Percentiles rank a stretch among this genome's conserved stretches.
These are phyloP conservation scores for Fragilaria crotonensis DNA, from an alignment of 108 stramenopile genomes.

Conservation along the genomic window DNA sequence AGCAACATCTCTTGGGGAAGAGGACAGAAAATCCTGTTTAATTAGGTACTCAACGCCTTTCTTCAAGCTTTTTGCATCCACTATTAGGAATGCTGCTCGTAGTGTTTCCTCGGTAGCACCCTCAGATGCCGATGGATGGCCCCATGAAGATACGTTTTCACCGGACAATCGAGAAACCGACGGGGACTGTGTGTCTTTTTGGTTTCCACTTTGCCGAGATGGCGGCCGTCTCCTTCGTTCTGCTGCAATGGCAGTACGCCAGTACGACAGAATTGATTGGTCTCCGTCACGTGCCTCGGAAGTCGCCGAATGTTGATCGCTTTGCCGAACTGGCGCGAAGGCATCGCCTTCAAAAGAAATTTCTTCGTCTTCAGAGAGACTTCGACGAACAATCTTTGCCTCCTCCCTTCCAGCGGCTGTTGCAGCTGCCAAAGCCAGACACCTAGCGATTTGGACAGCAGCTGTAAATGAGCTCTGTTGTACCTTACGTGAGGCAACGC, in stretches of 20 bases:
- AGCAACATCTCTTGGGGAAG: conserved; percentile 86
- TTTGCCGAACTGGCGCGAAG: not conserved
- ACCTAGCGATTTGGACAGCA: conserved; percentile 43
- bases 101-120: conserved; percentile 27
- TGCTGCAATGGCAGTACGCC: conserved; percentile 40
- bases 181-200: not conserved
- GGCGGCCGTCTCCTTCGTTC: not conserved
- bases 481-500: conserved; percentile 59
- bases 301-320: conserved; percentile 16
- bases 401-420: conserved; percentile 8
- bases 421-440: conserved; percentile 22
- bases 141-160: conserved; percentile 1
- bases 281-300: conserved; percentile 13
- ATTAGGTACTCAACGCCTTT: conserved; percentile 92
- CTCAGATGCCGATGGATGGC: not conserved
- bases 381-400: not conserved
- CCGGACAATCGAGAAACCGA: not conserved
- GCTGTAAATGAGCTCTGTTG: conserved; percentile 64
- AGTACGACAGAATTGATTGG: conserved; percentile 42
- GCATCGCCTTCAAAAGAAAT: not conserved
- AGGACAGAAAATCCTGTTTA: conserved; percentile 79
- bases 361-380: not conserved
- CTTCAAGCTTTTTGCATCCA: conserved; percentile 74
- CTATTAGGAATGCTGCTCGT: conserved; percentile 67
- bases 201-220: not conserved